phyloP scores from a whole-genome alignment of 768 basidiomycete species.

The Grammothele lineata region DNA sequence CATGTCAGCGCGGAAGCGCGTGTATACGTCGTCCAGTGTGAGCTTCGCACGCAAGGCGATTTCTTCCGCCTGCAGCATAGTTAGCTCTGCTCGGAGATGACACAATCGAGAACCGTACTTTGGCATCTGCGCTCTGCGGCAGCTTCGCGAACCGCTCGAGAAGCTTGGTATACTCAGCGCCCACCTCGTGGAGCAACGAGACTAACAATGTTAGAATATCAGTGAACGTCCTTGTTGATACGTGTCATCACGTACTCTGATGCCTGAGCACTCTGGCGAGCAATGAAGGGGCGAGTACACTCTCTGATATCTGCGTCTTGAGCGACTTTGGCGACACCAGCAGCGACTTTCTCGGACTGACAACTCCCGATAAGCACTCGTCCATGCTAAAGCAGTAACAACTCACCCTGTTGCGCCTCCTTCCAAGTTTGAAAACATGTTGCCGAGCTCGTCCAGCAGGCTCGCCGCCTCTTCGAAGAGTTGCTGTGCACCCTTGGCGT shows the following conservation, averaged over 20 bases:
- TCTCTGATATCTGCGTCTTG: conserved; percentile 26
- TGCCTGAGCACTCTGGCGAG: conserved; percentile 60
- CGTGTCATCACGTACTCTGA: conserved; percentile 52
- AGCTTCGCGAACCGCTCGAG: conserved; percentile 55
- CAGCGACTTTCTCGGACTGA: conserved; percentile 16
- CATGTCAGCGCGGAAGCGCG: conserved; percentile 79
- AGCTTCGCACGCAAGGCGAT: conserved; percentile 71
- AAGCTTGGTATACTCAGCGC: conserved; percentile 46
- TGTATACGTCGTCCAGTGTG: conserved; percentile 73
- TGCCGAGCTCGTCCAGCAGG: conserved; percentile 61
- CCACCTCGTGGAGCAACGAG: conserved; percentile 58
- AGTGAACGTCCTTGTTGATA: conserved; percentile 48
- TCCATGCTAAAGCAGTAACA: too few species aligned
- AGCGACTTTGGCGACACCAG: conserved; percentile 17
- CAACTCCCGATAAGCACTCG: too few species aligned
- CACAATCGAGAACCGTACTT: conserved; percentile 37
- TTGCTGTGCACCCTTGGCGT: conserved; percentile 43
- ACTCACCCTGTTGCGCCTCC: conserved; percentile 33
- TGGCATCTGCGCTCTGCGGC: conserved; percentile 52
- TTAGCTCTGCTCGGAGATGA: too few species aligned
- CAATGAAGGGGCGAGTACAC: conserved; percentile 56
- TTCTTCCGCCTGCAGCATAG: conserved; percentile 59
- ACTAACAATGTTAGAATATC: conserved; percentile 49
- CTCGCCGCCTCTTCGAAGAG: conserved; percentile 52
- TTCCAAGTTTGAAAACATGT: conserved; percentile 50